Base-by-base conservation (phyloP, 2,329 filamentous ascomycete species). In the Cladosporium sp. region DNA sequence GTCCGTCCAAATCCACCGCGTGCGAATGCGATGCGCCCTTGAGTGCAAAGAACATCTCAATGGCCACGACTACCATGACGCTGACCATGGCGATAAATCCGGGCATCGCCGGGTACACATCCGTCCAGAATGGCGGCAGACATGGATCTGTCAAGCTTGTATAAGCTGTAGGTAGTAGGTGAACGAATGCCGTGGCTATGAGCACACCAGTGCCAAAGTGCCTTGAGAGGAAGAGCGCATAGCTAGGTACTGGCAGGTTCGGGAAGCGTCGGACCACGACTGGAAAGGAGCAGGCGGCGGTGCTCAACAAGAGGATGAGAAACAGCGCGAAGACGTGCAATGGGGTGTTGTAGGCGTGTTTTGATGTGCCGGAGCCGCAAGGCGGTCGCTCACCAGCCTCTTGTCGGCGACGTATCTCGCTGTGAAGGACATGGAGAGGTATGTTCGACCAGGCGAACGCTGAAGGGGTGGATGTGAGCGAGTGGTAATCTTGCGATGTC, bases 11-110 rank as follows among this genome's bases (percentile, higher is more conserved):
- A 64, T 74, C 74, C 34, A 75, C 84, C 34, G 80, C 78, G 73
- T 89, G 86, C 57, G 83, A 81, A 73, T 89, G 86, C 18, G 82
- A 82, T 10, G 86, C 86, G 5, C 87, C 87, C 74, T 85, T 84
- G 62, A 89, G 90, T 0, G 92, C 93, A 70, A 98, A 89, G 76
- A 93, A 92, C 80, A 95, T 96, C 77, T 98, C 94, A 61, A 97
- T 85, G 2, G 88, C 86, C 7, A 96, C 91, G 3, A 97, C 93
- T 4, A 91, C 81, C 66, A 96, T 83, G n/a, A 92, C 91, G 13
- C 91, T 88, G 11, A 88, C 78, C 91, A 96, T 94, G 64, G 91
- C 90, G 56, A 96, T 86, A 57, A 95, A 83, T 2, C 93, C 92
- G 0, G 92, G 88, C 76, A 96, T 89, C 6, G 91, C 91, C 56